These are phyloP conservation scores for Leishmania braziliensis DNA, from an alignment of 208 protist species.

Conservation along the genomic window DNA sequence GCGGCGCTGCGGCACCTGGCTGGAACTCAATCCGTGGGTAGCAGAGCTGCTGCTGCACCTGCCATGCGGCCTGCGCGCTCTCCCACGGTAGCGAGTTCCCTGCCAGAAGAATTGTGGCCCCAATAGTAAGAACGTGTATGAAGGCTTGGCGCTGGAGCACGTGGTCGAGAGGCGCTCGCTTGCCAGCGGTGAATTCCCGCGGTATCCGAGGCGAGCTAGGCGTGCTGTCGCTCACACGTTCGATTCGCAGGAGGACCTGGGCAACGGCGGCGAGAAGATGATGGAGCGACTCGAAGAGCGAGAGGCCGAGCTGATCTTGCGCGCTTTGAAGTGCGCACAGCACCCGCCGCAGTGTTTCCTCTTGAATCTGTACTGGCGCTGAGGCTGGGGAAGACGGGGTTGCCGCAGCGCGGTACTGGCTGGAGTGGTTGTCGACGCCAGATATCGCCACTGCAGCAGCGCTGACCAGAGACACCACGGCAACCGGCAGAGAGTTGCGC, in stretches of 20 bases:
- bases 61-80: constrained; percentile 25
- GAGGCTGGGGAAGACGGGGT: background rate
- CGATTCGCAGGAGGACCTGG: constrained; percentile 25
- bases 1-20: background rate
- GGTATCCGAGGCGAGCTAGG: background rate
- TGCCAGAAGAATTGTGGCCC: constrained; percentile 26
- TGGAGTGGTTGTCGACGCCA: background rate
- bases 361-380: background rate
- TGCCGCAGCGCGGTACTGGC: background rate
- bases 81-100: constrained; percentile 26
- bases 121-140: constrained; percentile 14
- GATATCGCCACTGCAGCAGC: background rate
- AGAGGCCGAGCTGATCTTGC: constrained; percentile 18
- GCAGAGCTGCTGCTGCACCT: constrained; percentile 21
- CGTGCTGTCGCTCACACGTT: constrained; percentile 3
- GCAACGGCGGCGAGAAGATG: constrained; percentile 23
- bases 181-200: background rate
- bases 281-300: constrained; percentile 30
- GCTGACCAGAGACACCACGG: constrained; percentile 8
- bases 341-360: constrained; percentile 16
- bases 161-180: background rate
- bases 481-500: constrained; percentile 16
- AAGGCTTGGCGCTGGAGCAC: constrained; percentile 9
- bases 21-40: background rate
- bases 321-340: constrained; percentile 21